Base-by-base conservation (phyloP, 495 filamentous ascomycete species). In the Astrocystis sublimbata region DNA sequence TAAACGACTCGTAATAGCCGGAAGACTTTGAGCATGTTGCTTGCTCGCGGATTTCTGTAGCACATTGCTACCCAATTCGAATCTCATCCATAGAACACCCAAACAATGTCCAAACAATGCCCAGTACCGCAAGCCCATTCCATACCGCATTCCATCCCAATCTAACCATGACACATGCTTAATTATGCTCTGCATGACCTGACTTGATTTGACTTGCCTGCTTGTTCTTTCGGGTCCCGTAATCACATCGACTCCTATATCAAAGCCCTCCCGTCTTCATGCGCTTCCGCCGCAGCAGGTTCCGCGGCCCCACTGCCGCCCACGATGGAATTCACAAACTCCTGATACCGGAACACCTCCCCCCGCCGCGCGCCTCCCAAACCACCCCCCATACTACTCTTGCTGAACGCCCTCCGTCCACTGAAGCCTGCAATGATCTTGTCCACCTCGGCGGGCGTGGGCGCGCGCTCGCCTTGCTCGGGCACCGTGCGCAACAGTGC, bases 351-450 rank as follows among this genome's bases (percentile, higher is more conserved):
- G 67, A 93, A 93, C 0, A 92, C 89, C 60, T 93, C 90, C 5
- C 88, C 90, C 35, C 81, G 76, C 67, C 78, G 80, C 40, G 28
- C 8, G 52, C 69, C 76, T 6, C 61, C 57, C 58, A 76, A 69
- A 41, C 64, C 77, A 70, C 51, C 79, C 12, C 61, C 68, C 76
- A 73, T 78, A 61, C 65, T 75, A 15, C 66, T 55, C 63, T 84
- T 85, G 47, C 80, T 83, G 72, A 96, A 96, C 1, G 88, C 89
- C 64, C 89, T 83, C 53, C 92, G 82, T 3, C 90, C 92, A 24
- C 85, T 89, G 75, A 97, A 98, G 0, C 91, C 93, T 61, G 78
- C 86, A 61, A 98, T 75, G 15, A 96, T 88, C 68, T 85, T 86
- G 67, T 97, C 92, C 15, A 98, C 84, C 69, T 98, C 92, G 53